These are phyloP conservation scores for Fusarium camptoceras DNA, from an alignment of 2,329 filamentous ascomycete genomes.

Conservation along the genomic window DNA sequence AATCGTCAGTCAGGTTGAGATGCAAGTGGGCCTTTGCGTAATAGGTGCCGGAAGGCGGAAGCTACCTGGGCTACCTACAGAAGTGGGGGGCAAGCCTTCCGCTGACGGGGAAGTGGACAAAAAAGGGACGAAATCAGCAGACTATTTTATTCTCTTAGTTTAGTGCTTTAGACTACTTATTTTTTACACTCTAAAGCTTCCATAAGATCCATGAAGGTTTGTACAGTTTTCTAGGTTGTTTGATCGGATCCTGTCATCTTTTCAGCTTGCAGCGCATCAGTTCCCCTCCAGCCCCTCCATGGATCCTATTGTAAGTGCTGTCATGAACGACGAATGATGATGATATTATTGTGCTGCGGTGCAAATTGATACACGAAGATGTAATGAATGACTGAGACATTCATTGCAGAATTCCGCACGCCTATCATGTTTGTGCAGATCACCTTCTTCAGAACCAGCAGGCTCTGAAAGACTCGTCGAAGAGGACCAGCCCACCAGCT, in stretches of 20 bases:
- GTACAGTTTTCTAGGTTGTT: constrained; percentile 13
- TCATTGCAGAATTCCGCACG: background rate
- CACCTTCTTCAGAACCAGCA: background rate
- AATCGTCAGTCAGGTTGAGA: constrained; percentile 54
- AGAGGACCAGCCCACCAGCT: background rate
- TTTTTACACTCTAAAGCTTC: background rate
- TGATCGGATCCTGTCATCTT: constrained; percentile 44
- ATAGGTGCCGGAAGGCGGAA: constrained; percentile 47
- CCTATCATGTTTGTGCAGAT: background rate
- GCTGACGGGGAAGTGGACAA: constrained; percentile 42
- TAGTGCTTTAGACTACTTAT: background rate
- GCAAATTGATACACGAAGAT: background rate
- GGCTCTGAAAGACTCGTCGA: background rate
- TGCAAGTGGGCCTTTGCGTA: constrained; percentile 57
- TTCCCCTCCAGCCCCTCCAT: background rate
- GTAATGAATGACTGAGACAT: background rate
- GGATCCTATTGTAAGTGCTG: background rate
- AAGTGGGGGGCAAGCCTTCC: constrained; percentile 37
- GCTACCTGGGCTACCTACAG: constrained; percentile 21
- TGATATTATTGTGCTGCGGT: background rate
- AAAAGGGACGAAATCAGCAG: background rate
- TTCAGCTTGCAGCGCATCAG: constrained; percentile 29
- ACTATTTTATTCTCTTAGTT: background rate
- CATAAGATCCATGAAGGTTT: background rate
- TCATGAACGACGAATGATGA: constrained; percentile 6